Evolutionary conservation across 2,329 filamentous ascomycete species (phyloP).

Genomic region (Shiraia bambusicola): DNA sequence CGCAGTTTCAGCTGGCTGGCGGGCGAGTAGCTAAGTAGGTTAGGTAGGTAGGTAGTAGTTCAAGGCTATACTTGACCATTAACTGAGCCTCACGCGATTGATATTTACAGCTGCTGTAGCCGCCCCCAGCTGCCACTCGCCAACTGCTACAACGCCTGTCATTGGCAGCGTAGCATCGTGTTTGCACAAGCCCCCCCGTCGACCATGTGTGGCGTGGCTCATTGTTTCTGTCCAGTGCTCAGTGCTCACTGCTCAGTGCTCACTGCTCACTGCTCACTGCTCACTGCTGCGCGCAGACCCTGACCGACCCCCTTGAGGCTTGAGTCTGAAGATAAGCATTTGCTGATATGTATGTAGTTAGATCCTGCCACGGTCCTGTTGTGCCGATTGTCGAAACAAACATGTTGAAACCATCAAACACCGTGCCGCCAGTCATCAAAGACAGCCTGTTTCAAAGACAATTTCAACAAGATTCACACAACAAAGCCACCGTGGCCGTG

Average conservation of each 20-base stretch:
- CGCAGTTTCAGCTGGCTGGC: too few species aligned
- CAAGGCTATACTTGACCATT: too few species aligned
- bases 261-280: too few species aligned
- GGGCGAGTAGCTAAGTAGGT: too few species aligned
- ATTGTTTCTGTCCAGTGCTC: slow-evolving; percentile 8
- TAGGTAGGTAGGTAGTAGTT: too few species aligned
- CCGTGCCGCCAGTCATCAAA: too few species aligned
- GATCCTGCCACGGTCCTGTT: slow-evolving; percentile 1
- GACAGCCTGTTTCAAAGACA: too few species aligned
- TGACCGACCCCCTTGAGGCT: too few species aligned
- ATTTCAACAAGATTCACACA: too few species aligned
- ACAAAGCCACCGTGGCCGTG: not conserved
- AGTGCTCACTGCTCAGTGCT: too few species aligned
- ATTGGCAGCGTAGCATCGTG: slow-evolving; percentile 1
- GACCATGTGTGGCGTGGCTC: slow-evolving; percentile 5
- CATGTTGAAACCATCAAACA: slow-evolving; percentile 12
- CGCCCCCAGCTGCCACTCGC: slow-evolving; percentile 8
- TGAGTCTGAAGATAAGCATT: slow-evolving; percentile 8
- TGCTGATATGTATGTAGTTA: too few species aligned
- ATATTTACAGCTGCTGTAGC: slow-evolving; percentile 10
- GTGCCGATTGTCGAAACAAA: slow-evolving; percentile 16
- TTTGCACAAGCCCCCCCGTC: slow-evolving; percentile 5
- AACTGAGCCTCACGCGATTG: slow-evolving; percentile 5
- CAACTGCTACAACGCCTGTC: not conserved
- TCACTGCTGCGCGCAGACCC: slow-evolving; percentile 4